phyloP scores from a whole-genome alignment of 805 yeast genomes.

The Candida vaughaniae region DNA sequence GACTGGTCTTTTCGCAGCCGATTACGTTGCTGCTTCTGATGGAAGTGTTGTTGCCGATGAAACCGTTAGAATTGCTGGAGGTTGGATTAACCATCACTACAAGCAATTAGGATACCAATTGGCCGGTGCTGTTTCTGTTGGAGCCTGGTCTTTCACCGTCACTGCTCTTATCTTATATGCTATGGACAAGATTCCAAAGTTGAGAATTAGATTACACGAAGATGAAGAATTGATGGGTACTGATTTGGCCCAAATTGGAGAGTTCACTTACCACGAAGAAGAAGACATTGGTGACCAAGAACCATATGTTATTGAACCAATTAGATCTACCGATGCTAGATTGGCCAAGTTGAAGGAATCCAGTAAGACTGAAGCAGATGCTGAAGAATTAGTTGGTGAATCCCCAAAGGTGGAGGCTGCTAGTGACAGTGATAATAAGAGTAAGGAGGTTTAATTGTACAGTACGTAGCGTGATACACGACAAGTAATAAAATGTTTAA shows the following conservation, averaged over 20 bases:
- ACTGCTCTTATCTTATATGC: conserved; percentile 65
- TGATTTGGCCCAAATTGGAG: conserved; percentile 89
- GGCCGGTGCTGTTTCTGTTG: conserved; percentile 71
- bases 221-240: conserved; percentile 89
- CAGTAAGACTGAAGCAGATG: conserved; percentile 16
- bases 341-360: conserved; percentile 31
- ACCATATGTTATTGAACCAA: conserved; percentile 72
- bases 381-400: conserved; percentile 13
- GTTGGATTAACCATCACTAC: conserved; percentile 84
- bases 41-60: conserved; percentile 48
- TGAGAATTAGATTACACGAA: conserved; percentile 73
- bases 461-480: too few species aligned
- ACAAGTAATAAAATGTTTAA: too few species aligned
- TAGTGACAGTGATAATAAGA: conserved; percentile 14
- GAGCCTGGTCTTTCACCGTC: conserved; percentile 71
- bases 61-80: conserved; percentile 57
- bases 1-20: conserved; percentile 92
- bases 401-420: conserved; percentile 16
- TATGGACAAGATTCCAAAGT: conserved; percentile 76
- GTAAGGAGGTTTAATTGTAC: conserved; percentile 9
- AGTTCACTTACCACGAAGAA: conserved; percentile 71
- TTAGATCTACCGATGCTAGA: conserved; percentile 56
- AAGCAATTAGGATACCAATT: conserved; percentile 85
- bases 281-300: conserved; percentile 25
- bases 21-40: conserved; percentile 82